These are phyloP conservation scores for Picea mariana DNA, from an alignment of 83 land plant genomes.

Conservation along the genomic window DNA sequence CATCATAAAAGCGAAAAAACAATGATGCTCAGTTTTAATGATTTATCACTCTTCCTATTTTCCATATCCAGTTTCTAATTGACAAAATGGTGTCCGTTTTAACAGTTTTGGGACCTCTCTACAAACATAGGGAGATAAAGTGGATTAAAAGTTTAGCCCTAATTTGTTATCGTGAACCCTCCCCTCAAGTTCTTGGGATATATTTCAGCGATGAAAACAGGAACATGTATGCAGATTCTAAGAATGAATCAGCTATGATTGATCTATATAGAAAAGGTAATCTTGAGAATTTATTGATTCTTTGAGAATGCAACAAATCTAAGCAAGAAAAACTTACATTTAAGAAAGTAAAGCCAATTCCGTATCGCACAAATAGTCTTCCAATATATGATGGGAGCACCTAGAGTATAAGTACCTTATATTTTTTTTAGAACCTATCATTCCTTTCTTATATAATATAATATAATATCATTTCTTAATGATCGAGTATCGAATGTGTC, in stretches of 20 bases:
- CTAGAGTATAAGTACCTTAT: neutral
- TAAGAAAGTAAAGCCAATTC: slow-evolving; percentile 63
- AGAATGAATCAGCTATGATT: neutral
- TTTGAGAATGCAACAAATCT: too few species aligned
- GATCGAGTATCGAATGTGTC: too few species aligned
- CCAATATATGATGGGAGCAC: slow-evolving; percentile 37
- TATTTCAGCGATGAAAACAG: too few species aligned
- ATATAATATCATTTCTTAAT: too few species aligned
- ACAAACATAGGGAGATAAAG: too few species aligned
- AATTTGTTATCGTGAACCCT: too few species aligned
- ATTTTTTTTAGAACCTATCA: too few species aligned
- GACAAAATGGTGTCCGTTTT: neutral
- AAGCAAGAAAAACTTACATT: slow-evolving; percentile 35
- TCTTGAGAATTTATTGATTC: neutral
- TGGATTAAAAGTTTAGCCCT: too few species aligned
- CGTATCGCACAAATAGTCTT: slow-evolving; percentile 53
- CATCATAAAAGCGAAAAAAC: neutral
- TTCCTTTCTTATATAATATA: too few species aligned
- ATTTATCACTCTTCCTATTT: neutral
- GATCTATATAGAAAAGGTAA: neutral
- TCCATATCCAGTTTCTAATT: neutral
- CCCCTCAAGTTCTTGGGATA: too few species aligned
- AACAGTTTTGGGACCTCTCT: too few species aligned
- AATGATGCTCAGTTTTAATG: neutral
- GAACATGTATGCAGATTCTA: neutral